A percentile compares a stretch with the other conserved stretches of the same genome.
Conservation (phyloP, 768 basidiomycete species). For the Boletus subparvulus region DNA sequence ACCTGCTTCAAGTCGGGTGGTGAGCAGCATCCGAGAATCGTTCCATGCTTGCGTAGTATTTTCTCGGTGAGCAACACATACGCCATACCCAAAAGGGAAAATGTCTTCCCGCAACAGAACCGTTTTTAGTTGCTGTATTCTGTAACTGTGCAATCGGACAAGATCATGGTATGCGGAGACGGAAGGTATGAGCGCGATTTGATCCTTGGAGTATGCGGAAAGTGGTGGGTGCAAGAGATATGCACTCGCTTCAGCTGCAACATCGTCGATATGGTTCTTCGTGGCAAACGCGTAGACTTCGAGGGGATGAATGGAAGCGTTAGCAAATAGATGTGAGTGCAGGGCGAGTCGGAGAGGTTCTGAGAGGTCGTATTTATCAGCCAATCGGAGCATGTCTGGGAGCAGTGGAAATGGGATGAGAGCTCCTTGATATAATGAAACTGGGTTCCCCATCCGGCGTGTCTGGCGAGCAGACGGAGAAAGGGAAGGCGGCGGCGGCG, state of each 20-base stretch:
- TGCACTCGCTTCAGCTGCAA: constrained; percentile 59
- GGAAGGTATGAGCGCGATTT: constrained; percentile 54
- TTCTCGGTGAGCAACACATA: constrained; percentile 52
- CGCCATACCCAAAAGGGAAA: constrained; percentile 73
- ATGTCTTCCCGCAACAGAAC: constrained; percentile 58
- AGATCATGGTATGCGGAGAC: constrained; percentile 64
- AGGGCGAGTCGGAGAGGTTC: constrained; percentile 44
- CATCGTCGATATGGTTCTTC: constrained; percentile 39
- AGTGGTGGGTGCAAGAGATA: constrained; percentile 56
- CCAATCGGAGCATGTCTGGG: constrained; percentile 52
- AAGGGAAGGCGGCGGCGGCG: constrained; percentile 46
- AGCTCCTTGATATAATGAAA: constrained; percentile 36
- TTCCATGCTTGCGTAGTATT: constrained; percentile 52
- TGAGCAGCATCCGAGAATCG: constrained; percentile 44
- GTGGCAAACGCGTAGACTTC: constrained; percentile 61
- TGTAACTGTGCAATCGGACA: constrained; percentile 55
- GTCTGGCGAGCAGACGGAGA: constrained; percentile 25
- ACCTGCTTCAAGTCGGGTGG: constrained; percentile 56
- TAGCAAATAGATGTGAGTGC: constrained; percentile 51
- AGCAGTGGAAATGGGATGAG: constrained; percentile 68
- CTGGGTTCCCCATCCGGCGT: constrained; percentile 33
- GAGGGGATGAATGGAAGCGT: constrained; percentile 52
- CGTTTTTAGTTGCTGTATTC: constrained; percentile 51
- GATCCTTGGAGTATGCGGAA: constrained; percentile 49
- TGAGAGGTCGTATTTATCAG: constrained; percentile 65